phyloP scores from a whole-genome alignment of 768 basidiomycete genomes.

The Rhizopogon rudus region DNA sequence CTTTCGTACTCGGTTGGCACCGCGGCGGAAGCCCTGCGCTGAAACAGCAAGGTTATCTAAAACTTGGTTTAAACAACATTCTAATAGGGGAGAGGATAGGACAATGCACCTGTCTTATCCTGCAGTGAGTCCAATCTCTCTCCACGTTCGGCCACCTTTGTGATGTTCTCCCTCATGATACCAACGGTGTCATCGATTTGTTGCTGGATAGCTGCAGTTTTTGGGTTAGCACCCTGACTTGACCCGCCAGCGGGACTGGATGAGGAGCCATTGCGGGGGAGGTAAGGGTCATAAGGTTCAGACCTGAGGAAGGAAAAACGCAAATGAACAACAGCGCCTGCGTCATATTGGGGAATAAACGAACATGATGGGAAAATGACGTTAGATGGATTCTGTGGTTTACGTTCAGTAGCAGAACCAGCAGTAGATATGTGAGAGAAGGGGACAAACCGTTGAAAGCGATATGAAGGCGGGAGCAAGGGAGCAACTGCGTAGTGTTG shows the following conservation, averaged over 20 bases:
- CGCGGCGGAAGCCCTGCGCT: slow-evolving; percentile 97
- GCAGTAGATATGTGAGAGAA: neutral
- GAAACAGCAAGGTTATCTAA: slow-evolving; percentile 95
- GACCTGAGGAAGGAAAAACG: slow-evolving; percentile 54
- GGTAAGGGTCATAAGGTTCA: slow-evolving; percentile 98
- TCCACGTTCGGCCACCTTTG: slow-evolving; percentile 91
- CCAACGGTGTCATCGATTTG: slow-evolving; percentile 97
- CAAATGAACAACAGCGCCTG: slow-evolving; percentile 1
- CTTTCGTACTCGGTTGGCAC: slow-evolving; percentile 97
- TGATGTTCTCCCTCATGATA: slow-evolving; percentile 98
- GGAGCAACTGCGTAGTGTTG: slow-evolving; percentile 21
- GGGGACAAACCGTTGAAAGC: slow-evolving; percentile 15
- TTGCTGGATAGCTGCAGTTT: slow-evolving; percentile 94
- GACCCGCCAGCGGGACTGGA: slow-evolving; percentile 45
- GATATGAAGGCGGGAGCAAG: slow-evolving; percentile 9
- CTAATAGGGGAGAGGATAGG: neutral
- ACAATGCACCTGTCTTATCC: slow-evolving; percentile 90
- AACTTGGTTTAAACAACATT: neutral
- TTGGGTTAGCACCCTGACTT: slow-evolving; percentile 55
- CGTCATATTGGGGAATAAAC: slow-evolving; percentile 10
- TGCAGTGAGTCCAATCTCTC: slow-evolving; percentile 91
- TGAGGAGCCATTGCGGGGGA: slow-evolving; percentile 77
- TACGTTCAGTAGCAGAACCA: neutral
- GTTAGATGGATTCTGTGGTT: neutral
- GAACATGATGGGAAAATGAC: slow-evolving; percentile 17